Evolutionary conservation across 352 stramenopile species (phyloP).

Genomic region (Globisporangium paddicum): DNA sequence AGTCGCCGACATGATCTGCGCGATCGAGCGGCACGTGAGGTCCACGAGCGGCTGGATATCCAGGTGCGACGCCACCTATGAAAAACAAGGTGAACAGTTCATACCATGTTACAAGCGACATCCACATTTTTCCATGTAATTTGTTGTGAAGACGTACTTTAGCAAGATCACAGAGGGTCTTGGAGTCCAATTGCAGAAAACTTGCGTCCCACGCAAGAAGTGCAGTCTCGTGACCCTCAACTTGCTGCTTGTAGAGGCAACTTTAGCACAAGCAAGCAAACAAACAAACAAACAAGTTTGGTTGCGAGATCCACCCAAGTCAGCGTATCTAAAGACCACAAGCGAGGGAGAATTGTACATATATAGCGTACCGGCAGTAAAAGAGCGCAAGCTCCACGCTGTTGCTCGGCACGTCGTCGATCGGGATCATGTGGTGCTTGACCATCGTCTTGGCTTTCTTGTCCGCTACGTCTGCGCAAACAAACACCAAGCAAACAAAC

Average conservation of each 20-base stretch:
- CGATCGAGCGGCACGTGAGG: constrained; percentile 74
- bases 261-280: constrained; percentile 16
- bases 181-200: constrained; percentile 71
- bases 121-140: not conserved
- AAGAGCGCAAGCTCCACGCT: constrained; percentile 67
- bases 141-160: constrained; percentile 28
- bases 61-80: constrained; percentile 62
- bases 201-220: constrained; percentile 63
- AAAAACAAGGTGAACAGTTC: not conserved
- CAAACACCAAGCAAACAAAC: not conserved
- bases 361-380: constrained; percentile 52
- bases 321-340: not conserved
- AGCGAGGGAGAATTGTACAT: not conserved
- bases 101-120: not conserved
- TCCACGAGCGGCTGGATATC: constrained; percentile 81
- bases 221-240: constrained; percentile 48
- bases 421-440: constrained; percentile 68
- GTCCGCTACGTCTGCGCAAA: constrained; percentile 36
- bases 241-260: constrained; percentile 74
- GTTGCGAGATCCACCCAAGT: not conserved
- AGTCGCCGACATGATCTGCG: constrained; percentile 81
- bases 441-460: constrained; percentile 43
- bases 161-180: constrained; percentile 71
- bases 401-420: constrained; percentile 67
- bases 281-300: not conserved